Evolutionary conservation across 371 early-diverging fungal species (phyloP).

Genomic region (Lichtheimia hyalospora): DNA sequence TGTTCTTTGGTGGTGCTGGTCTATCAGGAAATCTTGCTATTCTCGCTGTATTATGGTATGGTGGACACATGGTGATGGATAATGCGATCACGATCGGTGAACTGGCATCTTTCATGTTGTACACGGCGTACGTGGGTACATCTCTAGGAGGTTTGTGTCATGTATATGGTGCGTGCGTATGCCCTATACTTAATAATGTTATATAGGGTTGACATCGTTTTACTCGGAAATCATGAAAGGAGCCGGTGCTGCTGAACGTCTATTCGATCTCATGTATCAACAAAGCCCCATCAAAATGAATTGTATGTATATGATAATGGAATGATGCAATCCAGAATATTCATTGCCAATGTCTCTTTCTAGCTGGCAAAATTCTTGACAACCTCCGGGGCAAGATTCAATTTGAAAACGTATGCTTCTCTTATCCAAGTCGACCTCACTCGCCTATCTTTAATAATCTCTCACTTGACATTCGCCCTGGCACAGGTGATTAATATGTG

Average conservation of each 20-base stretch:
- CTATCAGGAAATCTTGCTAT: conserved; percentile 75
- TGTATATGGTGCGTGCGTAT: conserved; percentile 82
- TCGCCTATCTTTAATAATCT: conserved; percentile 62
- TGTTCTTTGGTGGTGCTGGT: conserved; percentile 80
- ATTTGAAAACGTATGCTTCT: conserved; percentile 70
- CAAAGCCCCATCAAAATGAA: conserved; percentile 49
- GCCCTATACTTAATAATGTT: conserved; percentile 20
- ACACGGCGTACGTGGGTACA: conserved; percentile 80
- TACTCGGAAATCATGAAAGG: conserved; percentile 87
- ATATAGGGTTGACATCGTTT: conserved; percentile 66
- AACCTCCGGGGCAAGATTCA: conserved; percentile 54
- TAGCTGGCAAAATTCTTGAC: conserved; percentile 39
- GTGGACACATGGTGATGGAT: conserved; percentile 72
- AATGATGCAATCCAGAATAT: background rate
- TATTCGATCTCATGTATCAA: conserved; percentile 70
- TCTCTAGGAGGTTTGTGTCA: conserved; percentile 54
- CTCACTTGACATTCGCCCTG: conserved; percentile 67
- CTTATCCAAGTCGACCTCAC: conserved; percentile 72
- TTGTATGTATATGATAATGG: conserved; percentile 11
- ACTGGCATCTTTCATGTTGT: conserved; percentile 80
- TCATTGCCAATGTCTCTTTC: background rate
- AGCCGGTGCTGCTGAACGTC: conserved; percentile 71
- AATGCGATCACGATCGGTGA: conserved; percentile 76
- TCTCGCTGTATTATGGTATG: conserved; percentile 76
- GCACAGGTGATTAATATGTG: conserved; percentile 30